Conservation (phyloP, 23 red algal genomes). For the Gracilaria caudata region DNA sequence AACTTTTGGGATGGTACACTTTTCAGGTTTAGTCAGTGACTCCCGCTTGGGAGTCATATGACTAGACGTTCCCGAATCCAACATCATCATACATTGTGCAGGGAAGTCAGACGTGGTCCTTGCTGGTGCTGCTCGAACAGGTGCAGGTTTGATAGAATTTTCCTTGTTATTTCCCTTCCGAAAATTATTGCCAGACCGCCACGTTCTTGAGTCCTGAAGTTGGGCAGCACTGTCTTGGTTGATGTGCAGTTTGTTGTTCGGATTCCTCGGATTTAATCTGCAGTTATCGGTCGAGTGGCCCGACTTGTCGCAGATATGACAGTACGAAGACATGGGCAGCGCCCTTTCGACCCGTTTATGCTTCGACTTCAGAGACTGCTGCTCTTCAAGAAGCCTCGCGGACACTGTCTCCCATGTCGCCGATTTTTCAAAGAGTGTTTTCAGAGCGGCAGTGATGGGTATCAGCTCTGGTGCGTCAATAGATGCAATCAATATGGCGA, state of each 20-base stretch:
- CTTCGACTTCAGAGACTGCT: background rate
- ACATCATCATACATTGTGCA: background rate
- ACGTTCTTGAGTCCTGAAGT: background rate
- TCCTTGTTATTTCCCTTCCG: constrained; percentile 3
- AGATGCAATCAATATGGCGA: constrained; percentile 24
- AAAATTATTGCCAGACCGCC: background rate
- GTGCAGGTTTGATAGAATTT: background rate
- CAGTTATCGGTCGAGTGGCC: constrained; percentile 21
- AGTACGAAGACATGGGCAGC: background rate
- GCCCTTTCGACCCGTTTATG: background rate
- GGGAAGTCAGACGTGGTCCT: background rate
- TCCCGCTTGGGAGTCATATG: background rate
- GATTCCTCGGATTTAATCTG: constrained; percentile 32
- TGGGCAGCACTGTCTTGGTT: background rate
- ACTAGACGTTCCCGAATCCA: background rate
- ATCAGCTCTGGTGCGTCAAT: constrained; percentile 21
- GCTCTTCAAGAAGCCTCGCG: constrained; percentile 16
- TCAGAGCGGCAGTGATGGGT: constrained; percentile 25
- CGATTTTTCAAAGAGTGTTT: constrained; percentile 11
- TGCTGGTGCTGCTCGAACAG: background rate
- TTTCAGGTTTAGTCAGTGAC: background rate
- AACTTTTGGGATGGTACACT: background rate
- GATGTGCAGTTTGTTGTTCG: constrained; percentile 24
- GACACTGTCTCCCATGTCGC: constrained; percentile 20
- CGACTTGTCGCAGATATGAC: background rate